phyloP scores from a whole-genome alignment of 1,284 basidiomycete genomes.

The Tetrapyrgos nigripes region DNA sequence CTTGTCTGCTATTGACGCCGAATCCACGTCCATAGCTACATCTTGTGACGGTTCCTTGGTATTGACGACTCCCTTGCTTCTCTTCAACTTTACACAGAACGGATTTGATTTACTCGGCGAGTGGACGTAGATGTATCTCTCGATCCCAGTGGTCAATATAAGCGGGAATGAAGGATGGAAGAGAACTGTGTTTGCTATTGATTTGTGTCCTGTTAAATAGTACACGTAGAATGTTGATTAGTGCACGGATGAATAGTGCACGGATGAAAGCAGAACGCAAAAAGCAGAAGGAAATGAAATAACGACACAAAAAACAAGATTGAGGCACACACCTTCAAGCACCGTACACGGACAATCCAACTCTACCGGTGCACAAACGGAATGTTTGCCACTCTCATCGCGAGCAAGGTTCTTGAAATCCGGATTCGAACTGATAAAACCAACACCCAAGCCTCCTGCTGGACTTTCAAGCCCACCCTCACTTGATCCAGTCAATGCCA shows the following conservation, averaged over 20 bases:
- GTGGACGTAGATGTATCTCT: conserved; percentile 72
- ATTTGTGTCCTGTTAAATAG: conserved; percentile 60
- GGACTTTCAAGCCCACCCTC: no score
- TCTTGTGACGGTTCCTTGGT: no score
- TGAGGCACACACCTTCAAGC: conserved; percentile 52
- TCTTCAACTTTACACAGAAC: background rate
- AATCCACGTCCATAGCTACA: no score
- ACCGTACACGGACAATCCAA: conserved; percentile 62
- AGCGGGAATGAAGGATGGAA: conserved; percentile 76
- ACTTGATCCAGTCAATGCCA: background rate
- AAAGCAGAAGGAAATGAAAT: no score
- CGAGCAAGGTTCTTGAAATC: conserved; percentile 40
- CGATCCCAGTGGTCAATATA: conserved; percentile 73
- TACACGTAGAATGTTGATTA: background rate
- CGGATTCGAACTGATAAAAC: background rate
- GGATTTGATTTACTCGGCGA: conserved; percentile 62
- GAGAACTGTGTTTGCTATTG: conserved; percentile 75
- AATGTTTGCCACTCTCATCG: conserved; percentile 38
- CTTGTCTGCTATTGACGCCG: no score
- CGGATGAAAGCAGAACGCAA: background rate
- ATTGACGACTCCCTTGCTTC: background rate
- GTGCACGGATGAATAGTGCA: background rate
- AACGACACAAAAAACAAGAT: no score
- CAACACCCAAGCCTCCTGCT: background rate
- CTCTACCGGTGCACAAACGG: conserved; percentile 59